Conservation (phyloP, 2,329 filamentous ascomycete species). For the Ceratocystis huliohia region DNA sequence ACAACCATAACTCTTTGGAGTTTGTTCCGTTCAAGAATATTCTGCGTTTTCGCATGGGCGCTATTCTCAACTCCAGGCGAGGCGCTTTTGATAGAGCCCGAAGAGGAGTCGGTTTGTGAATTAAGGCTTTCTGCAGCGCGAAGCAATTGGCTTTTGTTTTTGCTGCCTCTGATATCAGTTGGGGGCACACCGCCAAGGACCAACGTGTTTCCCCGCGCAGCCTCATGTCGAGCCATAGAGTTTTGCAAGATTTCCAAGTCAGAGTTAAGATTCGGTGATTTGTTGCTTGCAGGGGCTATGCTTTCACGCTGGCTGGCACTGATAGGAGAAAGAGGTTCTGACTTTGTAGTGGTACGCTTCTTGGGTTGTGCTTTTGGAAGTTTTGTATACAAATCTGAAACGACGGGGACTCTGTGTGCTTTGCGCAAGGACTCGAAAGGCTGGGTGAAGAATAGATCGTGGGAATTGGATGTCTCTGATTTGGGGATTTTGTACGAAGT, state of each 20-base stretch:
- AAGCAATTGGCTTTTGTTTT: slow-evolving; percentile 13
- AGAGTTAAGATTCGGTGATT: slow-evolving; percentile 34
- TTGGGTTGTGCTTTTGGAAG: slow-evolving; percentile 15
- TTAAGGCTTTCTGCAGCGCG: slow-evolving; percentile 27
- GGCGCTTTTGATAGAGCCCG: slow-evolving; percentile 38
- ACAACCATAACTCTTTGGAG: slow-evolving; percentile 42
- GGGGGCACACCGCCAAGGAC: slow-evolving; percentile 21
- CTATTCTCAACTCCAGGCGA: slow-evolving; percentile 32
- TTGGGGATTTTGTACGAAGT: slow-evolving; percentile 37
- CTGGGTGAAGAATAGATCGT: slow-evolving; percentile 45
- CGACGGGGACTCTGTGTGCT: slow-evolving; percentile 39
- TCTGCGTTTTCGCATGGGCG: slow-evolving; percentile 38
- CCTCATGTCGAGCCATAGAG: slow-evolving; percentile 33
- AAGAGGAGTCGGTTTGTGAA: slow-evolving; percentile 42
- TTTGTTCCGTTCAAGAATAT: slow-evolving; percentile 41
- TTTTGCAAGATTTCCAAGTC: slow-evolving; percentile 40
- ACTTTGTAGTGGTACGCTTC: slow-evolving; percentile 24
- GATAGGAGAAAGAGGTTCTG: neutral
- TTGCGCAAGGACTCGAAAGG: slow-evolving; percentile 36
- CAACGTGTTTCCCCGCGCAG: slow-evolving; percentile 28
- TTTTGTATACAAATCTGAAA: slow-evolving; percentile 37
- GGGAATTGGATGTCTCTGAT: slow-evolving; percentile 35
- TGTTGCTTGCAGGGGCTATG: slow-evolving; percentile 20
- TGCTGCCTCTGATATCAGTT: slow-evolving; percentile 20
- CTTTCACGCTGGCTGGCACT: slow-evolving; percentile 20